Evolutionary conservation across 495 filamentous ascomycete genomes (phyloP).

Genomic region (Hypoxylon trugodes): DNA sequence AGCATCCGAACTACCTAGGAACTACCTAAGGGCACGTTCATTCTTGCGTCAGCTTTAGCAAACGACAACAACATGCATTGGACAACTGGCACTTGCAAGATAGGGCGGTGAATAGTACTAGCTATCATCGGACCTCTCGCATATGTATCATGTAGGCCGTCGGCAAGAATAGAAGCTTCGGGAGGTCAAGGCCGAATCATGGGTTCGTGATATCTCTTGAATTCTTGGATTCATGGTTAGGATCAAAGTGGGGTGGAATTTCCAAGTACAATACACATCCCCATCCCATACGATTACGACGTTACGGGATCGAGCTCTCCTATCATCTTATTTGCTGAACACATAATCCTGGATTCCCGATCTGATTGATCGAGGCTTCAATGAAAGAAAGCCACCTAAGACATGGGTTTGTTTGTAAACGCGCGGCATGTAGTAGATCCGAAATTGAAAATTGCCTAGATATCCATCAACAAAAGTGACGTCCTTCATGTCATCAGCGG

Average conservation of each 20-base stretch:
- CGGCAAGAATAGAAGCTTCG: slow-evolving; percentile 20
- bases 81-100: slow-evolving; percentile 16
- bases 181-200: slow-evolving; percentile 26
- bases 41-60: slow-evolving; percentile 32
- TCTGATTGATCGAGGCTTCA: slow-evolving; percentile 3
- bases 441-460: neutral
- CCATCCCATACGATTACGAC: slow-evolving; percentile 29
- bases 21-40: neutral
- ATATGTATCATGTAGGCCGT: slow-evolving; percentile 27
- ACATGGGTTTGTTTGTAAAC: slow-evolving; percentile 5
- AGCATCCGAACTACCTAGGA: slow-evolving; percentile 8
- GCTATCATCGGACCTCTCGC: slow-evolving; percentile 12
- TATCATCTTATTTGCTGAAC: slow-evolving; percentile 16
- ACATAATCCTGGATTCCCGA: neutral
- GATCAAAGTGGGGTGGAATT: slow-evolving; percentile 26
- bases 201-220: slow-evolving; percentile 12
- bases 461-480: slow-evolving; percentile 8
- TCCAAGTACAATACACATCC: no score
- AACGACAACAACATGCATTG: slow-evolving; percentile 23
- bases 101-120: slow-evolving; percentile 29
- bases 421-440: slow-evolving; percentile 11
- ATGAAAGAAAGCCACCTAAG: neutral
- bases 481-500: slow-evolving; percentile 6
- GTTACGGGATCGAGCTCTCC: slow-evolving; percentile 23
- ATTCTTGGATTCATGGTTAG: slow-evolving; percentile 9